Base-by-base conservation (phyloP, 2,329 filamentous ascomycete genomes). In the Exophiala aquamarina region DNA sequence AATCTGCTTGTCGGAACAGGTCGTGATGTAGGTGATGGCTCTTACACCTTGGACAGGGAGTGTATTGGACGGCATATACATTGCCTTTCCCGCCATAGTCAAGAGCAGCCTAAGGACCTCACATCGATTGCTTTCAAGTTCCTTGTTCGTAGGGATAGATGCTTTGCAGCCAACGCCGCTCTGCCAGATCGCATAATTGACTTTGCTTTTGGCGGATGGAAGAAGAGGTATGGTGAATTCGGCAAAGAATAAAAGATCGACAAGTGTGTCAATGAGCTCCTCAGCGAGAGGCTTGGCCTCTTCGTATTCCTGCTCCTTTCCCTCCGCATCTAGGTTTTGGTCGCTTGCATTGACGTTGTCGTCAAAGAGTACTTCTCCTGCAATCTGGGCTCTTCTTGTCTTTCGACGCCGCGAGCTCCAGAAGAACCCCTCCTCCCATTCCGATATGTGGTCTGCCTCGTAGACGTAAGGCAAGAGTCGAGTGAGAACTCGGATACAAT, bases 81-180 rank as follows among this genome's bases (percentile, higher is more conserved):
- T 89, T 64, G 90, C 91, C 68, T 92, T 89, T 66, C 92, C 89
- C 10, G 89, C 83, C 53, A 98, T 70, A 0, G 90, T 90, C 56
- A 98, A 75, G 32, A 98, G 78, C 47, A 98, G 74, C 17, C 92
- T 82, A 60, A 97, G 69, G 21, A 96, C 86, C 69, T 98, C 93
- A 56, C 87, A 90, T 49, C 93, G 82, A 67, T 96, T 96, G 70
- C 79, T 94, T 71, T 98, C 93, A 49, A 89, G 86, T 61, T 97
- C 91, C 66, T 89, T 95, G 42, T 85, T 96, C 3, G 90, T 92
- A 8, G 85, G 85, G 59, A 94, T 83, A 4, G 90, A 82, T 13
- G 87, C 88, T 66, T 95, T 95, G 73, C 92, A 97, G 11, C 93
- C 93, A 21, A 98, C 92, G 38, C 93, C 93, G 63, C 89, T 97